Base-by-base conservation (phyloP, 495 filamentous ascomycete species). In the Xylaria longipes region DNA sequence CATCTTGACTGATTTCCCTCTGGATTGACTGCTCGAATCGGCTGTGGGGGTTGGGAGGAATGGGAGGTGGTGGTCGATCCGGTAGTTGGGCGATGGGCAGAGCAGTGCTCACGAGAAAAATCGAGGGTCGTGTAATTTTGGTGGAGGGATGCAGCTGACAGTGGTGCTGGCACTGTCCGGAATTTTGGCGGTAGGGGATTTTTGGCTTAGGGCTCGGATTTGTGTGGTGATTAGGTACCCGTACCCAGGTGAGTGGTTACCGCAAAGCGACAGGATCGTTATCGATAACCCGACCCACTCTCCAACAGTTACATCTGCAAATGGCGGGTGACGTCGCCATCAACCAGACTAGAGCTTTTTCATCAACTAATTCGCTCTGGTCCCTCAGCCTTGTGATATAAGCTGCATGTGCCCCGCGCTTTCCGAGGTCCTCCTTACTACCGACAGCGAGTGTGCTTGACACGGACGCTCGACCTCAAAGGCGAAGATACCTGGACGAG, bases 1-100 rank as follows among this genome's bases (percentile, higher is more conserved):
- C 84, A 86, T 86, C 65, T 85, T 84, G 80, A 82, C 71, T 80
- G 76, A 75, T 76, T 77, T 77, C 54, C 69, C 71, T 66, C 78
- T 33, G 39, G 70, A 70, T 66, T 66, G 68, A 75, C 65, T 79
- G 71, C 66, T 80, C 65, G 58, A 73, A 72, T 68, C 31, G 61
- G 62, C 61, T 72, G 61, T 50, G 62, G 68, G 39, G 64, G 63
- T 72, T 68, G 39, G 41, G 70, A 60, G 69, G 60, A 71, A 56
- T 48, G 45, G 58, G 54, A 57, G 58, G 48, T 37, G 70, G 48
- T 67, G 62, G 65, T 70, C 69, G 69, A 71, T 70, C 57, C 67
- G 69, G 62, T 66, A 46, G 70, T 67, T 68, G 73, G 63, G 69
- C 69, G 48, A 70, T 74, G 64, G 66, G 67, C 65, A 69, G 68